A percentile compares a stretch with the other conserved stretches of the same genome.
Conservation (phyloP, 257 asterid species). For the Coffea canephora region DNA sequence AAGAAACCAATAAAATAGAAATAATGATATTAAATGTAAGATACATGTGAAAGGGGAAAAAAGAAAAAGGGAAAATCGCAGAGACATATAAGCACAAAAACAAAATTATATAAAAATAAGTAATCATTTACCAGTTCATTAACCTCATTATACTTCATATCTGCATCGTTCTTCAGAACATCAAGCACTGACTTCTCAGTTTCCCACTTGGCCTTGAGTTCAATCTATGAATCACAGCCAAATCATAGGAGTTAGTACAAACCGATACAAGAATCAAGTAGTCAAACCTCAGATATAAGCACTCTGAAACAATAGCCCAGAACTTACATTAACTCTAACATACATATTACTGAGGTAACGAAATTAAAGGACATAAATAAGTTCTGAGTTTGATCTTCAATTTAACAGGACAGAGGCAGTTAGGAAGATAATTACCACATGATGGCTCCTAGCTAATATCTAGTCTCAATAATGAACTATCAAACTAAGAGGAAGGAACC, state of each 20-base stretch:
- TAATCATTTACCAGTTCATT: constrained; percentile 50
- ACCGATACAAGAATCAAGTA: neutral
- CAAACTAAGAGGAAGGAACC: neutral
- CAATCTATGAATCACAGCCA: constrained; percentile 41
- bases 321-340: too few relatives aligned
- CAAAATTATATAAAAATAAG: neutral
- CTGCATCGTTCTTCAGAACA: constrained; percentile 67
- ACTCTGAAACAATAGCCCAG: too few relatives aligned
- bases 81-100: neutral
- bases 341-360: too few relatives aligned
- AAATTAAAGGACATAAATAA: neutral
- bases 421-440: neutral
- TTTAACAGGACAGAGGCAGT: neutral
- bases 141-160: constrained; percentile 64
- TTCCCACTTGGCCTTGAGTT: constrained; percentile 76
- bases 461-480: neutral
- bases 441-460: neutral
- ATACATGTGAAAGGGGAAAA: too few relatives aligned
- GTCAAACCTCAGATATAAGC: too few relatives aligned
- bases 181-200: constrained; percentile 66
- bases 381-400: neutral
- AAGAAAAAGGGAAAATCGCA: too few relatives aligned
- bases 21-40: neutral
- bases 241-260: neutral
- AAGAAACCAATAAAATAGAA: neutral